phyloP scores from a whole-genome alignment of 1,139 yeast species.

The Geotrichum histeridarum region DNA sequence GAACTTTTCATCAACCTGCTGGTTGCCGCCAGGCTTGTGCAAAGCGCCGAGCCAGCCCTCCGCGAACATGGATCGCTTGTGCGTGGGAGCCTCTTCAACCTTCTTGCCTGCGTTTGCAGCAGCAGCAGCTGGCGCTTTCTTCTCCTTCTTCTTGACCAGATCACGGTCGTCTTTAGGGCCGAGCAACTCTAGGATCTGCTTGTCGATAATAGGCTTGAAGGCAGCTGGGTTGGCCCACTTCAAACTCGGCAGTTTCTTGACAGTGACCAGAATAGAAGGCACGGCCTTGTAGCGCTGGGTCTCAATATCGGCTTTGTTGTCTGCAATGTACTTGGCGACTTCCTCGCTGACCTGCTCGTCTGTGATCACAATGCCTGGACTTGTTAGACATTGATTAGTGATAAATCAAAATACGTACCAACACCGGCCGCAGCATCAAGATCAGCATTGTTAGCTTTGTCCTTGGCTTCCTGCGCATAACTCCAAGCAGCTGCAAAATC shows the following conservation, averaged over 20 bases:
- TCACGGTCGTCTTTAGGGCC: constrained; percentile 98
- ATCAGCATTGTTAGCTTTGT: constrained; percentile 39
- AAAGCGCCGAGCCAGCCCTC: constrained; percentile 95
- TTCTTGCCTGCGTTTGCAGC: constrained; percentile 21
- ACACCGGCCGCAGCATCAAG: constrained; percentile 71
- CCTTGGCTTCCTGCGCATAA: constrained; percentile 43
- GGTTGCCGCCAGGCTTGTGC: constrained; percentile 93
- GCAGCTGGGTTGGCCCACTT: constrained; percentile 89
- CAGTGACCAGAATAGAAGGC: constrained; percentile 70
- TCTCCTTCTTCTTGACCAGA: constrained; percentile 67
- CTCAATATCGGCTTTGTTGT: constrained; percentile 53
- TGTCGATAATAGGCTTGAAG: constrained; percentile 84
- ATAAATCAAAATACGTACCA: constrained; percentile 33
- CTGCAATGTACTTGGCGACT: constrained; percentile 56
- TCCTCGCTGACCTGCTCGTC: constrained; percentile 57
- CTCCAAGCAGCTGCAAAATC: constrained; percentile 56
- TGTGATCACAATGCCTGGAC: constrained; percentile 52
- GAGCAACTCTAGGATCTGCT: constrained; percentile 56
- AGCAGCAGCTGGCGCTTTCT: constrained; percentile 23
- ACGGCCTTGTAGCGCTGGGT: constrained; percentile 72
- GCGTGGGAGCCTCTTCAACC: constrained; percentile 40
- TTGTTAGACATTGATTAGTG: neutral
- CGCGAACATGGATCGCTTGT: constrained; percentile 70
- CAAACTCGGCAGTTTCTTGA: constrained; percentile 65
- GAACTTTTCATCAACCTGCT: constrained; percentile 80